Percentiles rank a stretch among this genome's conserved stretches.
phyloP scores from a whole-genome alignment of 495 filamentous ascomycete species.

The Massariosphaeria phaeospora region DNA sequence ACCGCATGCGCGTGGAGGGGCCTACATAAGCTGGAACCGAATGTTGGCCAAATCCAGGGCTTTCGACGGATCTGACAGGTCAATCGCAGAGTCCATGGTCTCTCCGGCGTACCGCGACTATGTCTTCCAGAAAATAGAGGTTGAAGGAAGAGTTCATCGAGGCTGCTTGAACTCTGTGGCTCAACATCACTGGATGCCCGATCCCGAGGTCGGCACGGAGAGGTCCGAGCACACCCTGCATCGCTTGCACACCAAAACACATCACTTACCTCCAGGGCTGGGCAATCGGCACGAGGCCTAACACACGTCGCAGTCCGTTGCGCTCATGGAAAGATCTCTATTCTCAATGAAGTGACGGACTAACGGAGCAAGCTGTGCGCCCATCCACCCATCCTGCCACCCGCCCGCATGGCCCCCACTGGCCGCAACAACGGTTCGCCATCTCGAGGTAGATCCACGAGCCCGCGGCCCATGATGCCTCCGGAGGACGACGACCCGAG shows the following conservation, averaged over 20 bases:
- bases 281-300: too few species aligned
- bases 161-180: too few species aligned
- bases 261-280: too few species aligned
- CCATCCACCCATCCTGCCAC: background rate
- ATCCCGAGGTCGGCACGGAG: too few species aligned
- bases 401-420: constrained; percentile 24
- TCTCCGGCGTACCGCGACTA: background rate
- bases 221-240: too few species aligned
- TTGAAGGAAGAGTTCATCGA: background rate
- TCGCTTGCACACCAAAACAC: too few species aligned
- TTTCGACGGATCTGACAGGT: constrained; percentile 74
- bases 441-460: constrained; percentile 26
- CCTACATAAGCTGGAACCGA: constrained; percentile 91
- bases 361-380: background rate
- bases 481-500: constrained; percentile 25
- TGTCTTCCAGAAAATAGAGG: background rate
- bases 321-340: too few species aligned
- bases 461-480: constrained; percentile 27
- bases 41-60: constrained; percentile 89
- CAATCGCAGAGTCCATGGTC: constrained; percentile 84
- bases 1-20: background rate
- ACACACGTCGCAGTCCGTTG: too few species aligned
- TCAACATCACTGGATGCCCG: too few species aligned
- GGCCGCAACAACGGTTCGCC: constrained; percentile 27
- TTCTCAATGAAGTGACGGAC: too few species aligned